Evolutionary conservation across 495 filamentous ascomycete genomes (phyloP), one percentile per base, ranked within the genome.

Genomic region (Astrothelium macrocarpum): DNA sequence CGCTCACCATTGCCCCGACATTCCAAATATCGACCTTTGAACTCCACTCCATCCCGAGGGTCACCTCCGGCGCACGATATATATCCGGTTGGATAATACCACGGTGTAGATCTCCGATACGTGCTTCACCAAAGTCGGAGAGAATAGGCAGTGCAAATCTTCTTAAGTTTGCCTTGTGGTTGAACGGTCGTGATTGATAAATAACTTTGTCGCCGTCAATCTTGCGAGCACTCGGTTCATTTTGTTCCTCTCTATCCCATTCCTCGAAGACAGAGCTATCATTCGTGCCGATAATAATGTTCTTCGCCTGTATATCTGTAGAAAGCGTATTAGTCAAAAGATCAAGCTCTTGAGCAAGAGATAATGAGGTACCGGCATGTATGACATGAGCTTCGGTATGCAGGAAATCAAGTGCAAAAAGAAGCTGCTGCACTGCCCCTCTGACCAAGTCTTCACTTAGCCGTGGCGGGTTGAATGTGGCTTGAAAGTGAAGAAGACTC

Each of bases 51-150:
- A 45, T 56, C 42, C 63, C 59, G 2, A 67, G 58, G 32, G 61
- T 64, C 32, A 67, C 62, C 39, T 64, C 62, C 25, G 62, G 79
- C 7, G 75, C 69, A 42, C 78, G 62, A 62, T 80, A 81, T 10
- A 77, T 34, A 59, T 78, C 66, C 0, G 80, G 66, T 61, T 75
- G 71, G 1, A 69, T 61, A 67, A 23, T 70, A 49, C 2, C 72
- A 73, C 34, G 74, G 78, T 32, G 77, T 74, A 2, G n/a, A 7
- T 63, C 62, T 63, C 62, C 62, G 9, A 3, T 2, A 7, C n/a
- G 45, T 3, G 62, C 62, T n/a, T 23, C 36, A 39, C 81, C 77
- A 64, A 82, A 77, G 67, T 79, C 80, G 68, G 78, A 77, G 53
- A 77, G 75, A 59, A 75, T 78, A 60, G 63, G 61, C n/a, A n/a